These are phyloP conservation scores for Paspalum notatum DNA, from an alignment of 176 grass and related monocot genomes.

Conservation along the genomic window DNA sequence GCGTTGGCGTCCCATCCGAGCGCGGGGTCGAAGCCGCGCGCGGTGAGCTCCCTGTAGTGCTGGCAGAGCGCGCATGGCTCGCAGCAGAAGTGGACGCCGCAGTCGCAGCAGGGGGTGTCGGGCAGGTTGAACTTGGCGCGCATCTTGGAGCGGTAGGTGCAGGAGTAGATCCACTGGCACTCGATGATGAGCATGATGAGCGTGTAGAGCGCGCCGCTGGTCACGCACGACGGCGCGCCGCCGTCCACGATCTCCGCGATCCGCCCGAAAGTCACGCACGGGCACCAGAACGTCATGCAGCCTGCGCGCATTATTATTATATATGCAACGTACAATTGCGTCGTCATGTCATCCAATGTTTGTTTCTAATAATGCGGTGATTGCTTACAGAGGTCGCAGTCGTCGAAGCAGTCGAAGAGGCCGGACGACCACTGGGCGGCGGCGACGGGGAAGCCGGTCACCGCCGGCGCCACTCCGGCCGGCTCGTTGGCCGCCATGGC, in stretches of 20 bases:
- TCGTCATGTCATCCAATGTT: too few relatives aligned
- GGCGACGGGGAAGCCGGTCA: not conserved
- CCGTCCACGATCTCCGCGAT: conserved; percentile 73
- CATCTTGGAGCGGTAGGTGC: conserved; percentile 61
- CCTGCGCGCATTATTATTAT: not conserved
- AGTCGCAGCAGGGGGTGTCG: conserved; percentile 58
- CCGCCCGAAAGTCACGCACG: conserved; percentile 69
- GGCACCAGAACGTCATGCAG: conserved; percentile 68
- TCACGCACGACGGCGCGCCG: conserved; percentile 59
- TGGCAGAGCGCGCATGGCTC: conserved; percentile 61
- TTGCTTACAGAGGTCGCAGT: conserved; percentile 45
- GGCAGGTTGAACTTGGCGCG: conserved; percentile 44
- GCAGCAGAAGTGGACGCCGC: conserved; percentile 75
- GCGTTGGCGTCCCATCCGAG: conserved; percentile 3
- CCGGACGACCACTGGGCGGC: conserved; percentile 40
- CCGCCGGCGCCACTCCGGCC: not conserved
- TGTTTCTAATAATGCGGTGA: too few relatives aligned
- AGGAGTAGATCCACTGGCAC: conserved; percentile 60
- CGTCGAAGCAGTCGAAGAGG: conserved; percentile 62
- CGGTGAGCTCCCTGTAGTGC: conserved; percentile 70
- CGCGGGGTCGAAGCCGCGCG: conserved; percentile 54
- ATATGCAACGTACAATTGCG: too few relatives aligned
- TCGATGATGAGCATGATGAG: conserved; percentile 2
- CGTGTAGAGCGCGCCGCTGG: conserved; percentile 52
- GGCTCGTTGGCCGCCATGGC: not conserved